These are phyloP conservation scores for Auricularia heimuer DNA, from an alignment of 768 basidiomycete species.

Conservation along the genomic window DNA sequence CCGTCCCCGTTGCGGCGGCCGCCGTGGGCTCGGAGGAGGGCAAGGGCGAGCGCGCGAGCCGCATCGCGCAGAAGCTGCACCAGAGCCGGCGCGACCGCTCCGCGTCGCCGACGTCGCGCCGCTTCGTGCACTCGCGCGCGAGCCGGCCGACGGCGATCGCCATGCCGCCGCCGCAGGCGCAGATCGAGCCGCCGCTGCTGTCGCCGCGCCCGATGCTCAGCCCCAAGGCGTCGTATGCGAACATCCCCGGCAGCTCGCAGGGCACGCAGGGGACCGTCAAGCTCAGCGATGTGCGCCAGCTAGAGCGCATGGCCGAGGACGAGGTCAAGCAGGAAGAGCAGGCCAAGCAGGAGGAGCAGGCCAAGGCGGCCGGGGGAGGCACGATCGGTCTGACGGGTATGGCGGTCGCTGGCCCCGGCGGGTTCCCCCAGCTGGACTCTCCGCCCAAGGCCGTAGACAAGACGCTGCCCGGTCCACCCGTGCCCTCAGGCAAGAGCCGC, in stretches of 20 bases:
- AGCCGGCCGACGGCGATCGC: neutral
- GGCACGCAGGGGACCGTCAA: conserved; percentile 28
- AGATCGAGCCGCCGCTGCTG: conserved; percentile 29
- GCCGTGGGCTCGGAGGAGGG: conserved; percentile 40
- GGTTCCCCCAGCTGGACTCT: neutral
- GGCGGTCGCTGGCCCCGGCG: neutral
- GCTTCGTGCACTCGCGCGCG: conserved; percentile 20
- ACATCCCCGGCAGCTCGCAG: conserved; percentile 16
- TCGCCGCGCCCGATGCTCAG: conserved; percentile 65
- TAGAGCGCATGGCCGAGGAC: conserved; percentile 66
- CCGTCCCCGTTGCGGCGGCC: conserved; percentile 5
- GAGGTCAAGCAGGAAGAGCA: conserved; percentile 23
- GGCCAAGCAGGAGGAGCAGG: neutral
- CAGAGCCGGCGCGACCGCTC: conserved; percentile 48
- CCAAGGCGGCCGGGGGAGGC: too few species aligned
- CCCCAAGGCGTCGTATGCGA: conserved; percentile 46
- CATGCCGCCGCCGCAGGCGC: conserved; percentile 10
- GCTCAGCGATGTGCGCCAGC: conserved; percentile 52
- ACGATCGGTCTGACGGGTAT: neutral
- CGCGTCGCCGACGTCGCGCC: conserved; percentile 51
- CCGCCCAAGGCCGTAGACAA: conserved; percentile 30
- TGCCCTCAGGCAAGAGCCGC: conserved; percentile 34
- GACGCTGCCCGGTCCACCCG: conserved; percentile 51
- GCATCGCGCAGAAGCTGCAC: conserved; percentile 50
- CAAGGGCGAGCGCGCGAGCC: conserved; percentile 49